Evolutionary conservation across 768 basidiomycete genomes (phyloP), one percentile per base, ranked within the genome.

Genomic region (Rhodotorula diobovata): DNA sequence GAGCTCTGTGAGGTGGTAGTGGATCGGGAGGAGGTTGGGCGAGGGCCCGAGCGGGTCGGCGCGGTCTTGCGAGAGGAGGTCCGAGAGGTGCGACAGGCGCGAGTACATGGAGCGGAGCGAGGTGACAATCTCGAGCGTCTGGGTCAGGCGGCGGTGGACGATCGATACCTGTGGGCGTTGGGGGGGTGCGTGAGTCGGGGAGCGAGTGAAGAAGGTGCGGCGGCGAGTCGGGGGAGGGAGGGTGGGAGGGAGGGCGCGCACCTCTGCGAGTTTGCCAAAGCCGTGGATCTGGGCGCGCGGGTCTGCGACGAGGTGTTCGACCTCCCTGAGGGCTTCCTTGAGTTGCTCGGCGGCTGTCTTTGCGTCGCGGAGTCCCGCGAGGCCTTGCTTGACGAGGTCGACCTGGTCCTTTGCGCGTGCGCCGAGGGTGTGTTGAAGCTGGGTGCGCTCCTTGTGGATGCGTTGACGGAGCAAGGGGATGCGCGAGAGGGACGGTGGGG

Each of bases 231-330:
- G 16, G 16, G 20, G 54, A 25, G 18, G 5, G 32, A 23, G 34
- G 34, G 7, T 23, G 55, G 50, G 37, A 25, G 34, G 4, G 32
- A 50, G 30, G 41, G 11, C 34, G 60, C 80, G 65, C 78, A 96
- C 95, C 81, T 93, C 85, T 78, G 90, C 91, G 79, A 98, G 96
- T 82, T 96, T 94, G 82, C 93, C 92, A 80, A 95, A 97, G 18
- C 90, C 97, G 39, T 88, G 84, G 18, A 93, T 89, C 25, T 85
- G 83, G 67, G 87, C 88, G 75, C 86, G 83, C 20, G 91, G 89
- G 78, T 93, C 90, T 53, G 84, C 84, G 79, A 87, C 90, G 76
- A 88, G 82, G 78, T 85, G 87, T 76, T 93, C 91, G 65, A 92
- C 85, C 62, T 86, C 85, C 61, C 84, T 85, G 89, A 94, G 89